Percentiles rank a stretch among this genome's conserved stretches.
These are phyloP conservation scores for Usnea hakonensis DNA, from an alignment of 495 filamentous ascomycete species.

Conservation along the genomic window DNA sequence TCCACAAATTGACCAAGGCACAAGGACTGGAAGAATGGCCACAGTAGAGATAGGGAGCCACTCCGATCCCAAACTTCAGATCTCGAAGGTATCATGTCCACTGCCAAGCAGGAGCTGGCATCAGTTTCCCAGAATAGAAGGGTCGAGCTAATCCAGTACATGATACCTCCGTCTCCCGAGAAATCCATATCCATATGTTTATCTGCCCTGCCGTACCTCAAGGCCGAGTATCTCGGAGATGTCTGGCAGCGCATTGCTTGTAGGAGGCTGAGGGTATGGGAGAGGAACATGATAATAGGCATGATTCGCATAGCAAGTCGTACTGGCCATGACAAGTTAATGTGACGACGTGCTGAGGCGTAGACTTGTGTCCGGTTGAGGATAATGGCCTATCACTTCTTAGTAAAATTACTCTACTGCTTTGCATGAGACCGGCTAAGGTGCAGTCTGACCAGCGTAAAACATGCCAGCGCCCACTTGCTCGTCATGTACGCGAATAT, in stretches of 20 bases:
- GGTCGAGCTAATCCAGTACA: conserved; percentile 60
- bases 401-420: conserved; percentile 10
- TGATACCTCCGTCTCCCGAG: conserved; percentile 56
- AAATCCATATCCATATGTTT: conserved; percentile 66
- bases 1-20: conserved; percentile 85
- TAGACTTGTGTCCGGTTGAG: conserved; percentile 91
- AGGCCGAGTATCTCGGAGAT: conserved; percentile 60
- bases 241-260: conserved; percentile 92
- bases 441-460: conserved; percentile 54
- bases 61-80: conserved; percentile 33
- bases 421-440: neutral
- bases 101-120: conserved; percentile 59
- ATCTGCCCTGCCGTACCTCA: conserved; percentile 65
- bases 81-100: conserved; percentile 52
- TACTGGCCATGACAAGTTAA: conserved; percentile 61
- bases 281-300: conserved; percentile 66
- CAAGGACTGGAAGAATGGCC: conserved; percentile 78
- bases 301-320: conserved; percentile 65
- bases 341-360: conserved; percentile 72
- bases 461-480: conserved; percentile 84
- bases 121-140: conserved; percentile 63
- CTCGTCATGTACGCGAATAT: conserved; percentile 89
- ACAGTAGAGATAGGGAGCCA: conserved; percentile 76
- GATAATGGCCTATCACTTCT: conserved; percentile 52
- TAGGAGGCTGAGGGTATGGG: conserved; percentile 60